A percentile compares a stretch with the other conserved stretches of the same genome.
These are phyloP conservation scores for Paraconiothyrium brasiliense DNA, from an alignment of 2,329 filamentous ascomycete genomes.

Conservation along the genomic window DNA sequence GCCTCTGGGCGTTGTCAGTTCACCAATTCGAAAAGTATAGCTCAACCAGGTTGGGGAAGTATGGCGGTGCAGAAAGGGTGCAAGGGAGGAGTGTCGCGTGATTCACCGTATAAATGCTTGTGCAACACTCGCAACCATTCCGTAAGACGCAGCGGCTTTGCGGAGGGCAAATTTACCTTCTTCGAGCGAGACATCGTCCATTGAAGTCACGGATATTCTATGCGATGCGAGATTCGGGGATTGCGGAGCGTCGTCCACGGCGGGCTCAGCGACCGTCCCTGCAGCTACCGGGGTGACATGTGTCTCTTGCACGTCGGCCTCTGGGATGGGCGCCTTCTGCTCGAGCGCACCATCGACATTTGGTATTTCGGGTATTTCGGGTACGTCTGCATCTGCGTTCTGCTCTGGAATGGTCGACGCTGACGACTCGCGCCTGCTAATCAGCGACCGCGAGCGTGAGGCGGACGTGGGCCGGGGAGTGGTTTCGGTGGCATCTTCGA, in stretches of 20 bases:
- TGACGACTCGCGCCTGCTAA: conserved; percentile 45
- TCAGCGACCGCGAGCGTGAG: conserved; percentile 64
- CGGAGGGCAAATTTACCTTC: conserved; percentile 57
- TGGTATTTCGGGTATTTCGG: conserved; percentile 32
- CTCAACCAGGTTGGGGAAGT: neutral
- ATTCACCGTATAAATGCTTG: conserved; percentile 6
- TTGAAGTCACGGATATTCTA: conserved; percentile 65
- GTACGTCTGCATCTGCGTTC: conserved; percentile 26
- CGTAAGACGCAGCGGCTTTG: conserved; percentile 23
- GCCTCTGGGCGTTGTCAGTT: conserved; percentile 39
- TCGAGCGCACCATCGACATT: conserved; percentile 18
- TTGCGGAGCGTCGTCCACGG: conserved; percentile 47
- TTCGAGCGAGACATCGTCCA: conserved; percentile 73
- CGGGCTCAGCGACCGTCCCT: conserved; percentile 23
- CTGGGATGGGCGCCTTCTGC: conserved; percentile 21
- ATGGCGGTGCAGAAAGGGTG: conserved; percentile 2
- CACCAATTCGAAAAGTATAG: neutral
- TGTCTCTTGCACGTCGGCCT: conserved; percentile 30
- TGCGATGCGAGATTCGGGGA: conserved; percentile 64
- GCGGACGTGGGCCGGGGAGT: conserved; percentile 50
- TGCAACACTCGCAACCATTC: conserved; percentile 10
- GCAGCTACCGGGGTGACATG: conserved; percentile 57
- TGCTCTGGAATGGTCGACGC: conserved; percentile 40
- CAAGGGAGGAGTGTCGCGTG: conserved; percentile 18
- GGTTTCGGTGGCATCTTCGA: conserved; percentile 81